These are phyloP conservation scores for Boletus reticuloceps DNA, from an alignment of 768 basidiomycete genomes.

Conservation along the genomic window DNA sequence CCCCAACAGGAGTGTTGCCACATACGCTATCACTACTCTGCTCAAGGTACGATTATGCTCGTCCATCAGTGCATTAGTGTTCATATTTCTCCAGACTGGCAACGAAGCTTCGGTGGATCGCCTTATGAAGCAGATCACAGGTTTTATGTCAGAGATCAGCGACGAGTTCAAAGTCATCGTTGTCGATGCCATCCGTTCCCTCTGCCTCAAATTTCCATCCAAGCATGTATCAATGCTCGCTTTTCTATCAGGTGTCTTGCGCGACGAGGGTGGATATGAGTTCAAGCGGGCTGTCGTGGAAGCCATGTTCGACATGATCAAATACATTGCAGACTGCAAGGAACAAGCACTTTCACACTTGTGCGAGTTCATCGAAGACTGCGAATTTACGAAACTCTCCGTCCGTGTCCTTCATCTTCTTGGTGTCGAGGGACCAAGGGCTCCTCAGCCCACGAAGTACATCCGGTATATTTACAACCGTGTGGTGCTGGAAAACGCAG, in stretches of 20 bases:
- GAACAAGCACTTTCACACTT: constrained; percentile 97
- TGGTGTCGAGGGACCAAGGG: constrained; percentile 93
- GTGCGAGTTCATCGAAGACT: constrained; percentile 99
- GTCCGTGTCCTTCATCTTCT: constrained; percentile 95
- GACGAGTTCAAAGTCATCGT: constrained; percentile 99
- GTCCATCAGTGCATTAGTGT: background rate
- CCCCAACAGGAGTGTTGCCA: constrained; percentile 92
- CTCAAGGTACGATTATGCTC: constrained; percentile 64
- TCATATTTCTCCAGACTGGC: constrained; percentile 67
- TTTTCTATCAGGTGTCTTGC: constrained; percentile 93
- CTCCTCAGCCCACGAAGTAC: constrained; percentile 96
- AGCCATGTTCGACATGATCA: constrained; percentile 99
- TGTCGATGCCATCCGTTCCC: constrained; percentile 95
- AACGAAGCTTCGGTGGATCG: constrained; percentile 99
- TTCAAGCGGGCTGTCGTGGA: constrained; percentile 99
- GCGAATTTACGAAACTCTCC: constrained; percentile 98
- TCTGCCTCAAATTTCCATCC: constrained; percentile 97
- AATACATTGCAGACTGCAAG: constrained; percentile 92
- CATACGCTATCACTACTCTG: constrained; percentile 96
- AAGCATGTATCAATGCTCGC: constrained; percentile 97
- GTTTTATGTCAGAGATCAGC: constrained; percentile 99
- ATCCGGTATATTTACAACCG: constrained; percentile 99
- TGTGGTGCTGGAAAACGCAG: constrained; percentile 96
- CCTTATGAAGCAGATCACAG: constrained; percentile 97
- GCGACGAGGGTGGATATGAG: constrained; percentile 98